phyloP scores from a whole-genome alignment of 805 yeast genomes.

The Candida tallmaniae region DNA sequence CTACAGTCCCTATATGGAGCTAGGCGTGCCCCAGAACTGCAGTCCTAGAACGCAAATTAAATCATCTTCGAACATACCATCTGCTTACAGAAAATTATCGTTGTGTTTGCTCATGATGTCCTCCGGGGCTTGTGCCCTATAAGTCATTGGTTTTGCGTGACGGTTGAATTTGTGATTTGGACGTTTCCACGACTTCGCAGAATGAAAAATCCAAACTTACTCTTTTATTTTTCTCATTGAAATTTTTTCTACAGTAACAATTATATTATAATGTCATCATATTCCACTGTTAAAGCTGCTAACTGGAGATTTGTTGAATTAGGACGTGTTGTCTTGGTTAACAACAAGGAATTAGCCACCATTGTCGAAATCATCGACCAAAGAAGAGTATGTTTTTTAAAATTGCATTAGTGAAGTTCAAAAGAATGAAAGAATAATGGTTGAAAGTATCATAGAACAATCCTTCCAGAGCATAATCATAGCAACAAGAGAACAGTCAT shows the following conservation, averaged over 20 bases:
- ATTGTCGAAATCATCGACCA: conserved; percentile 99
- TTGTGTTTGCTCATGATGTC: too few relatives aligned
- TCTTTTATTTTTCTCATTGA: conserved; percentile 4
- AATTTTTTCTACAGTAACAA: conserved; percentile 10
- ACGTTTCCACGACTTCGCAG: too few relatives aligned
- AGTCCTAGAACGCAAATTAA: conserved; percentile 47
- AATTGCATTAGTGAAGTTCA: too few relatives aligned
- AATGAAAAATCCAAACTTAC: conserved; percentile 1
- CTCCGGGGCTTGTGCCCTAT: too few relatives aligned
- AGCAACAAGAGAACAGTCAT: too few relatives aligned
- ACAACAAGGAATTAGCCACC: conserved; percentile 88
- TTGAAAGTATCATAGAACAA: too few relatives aligned
- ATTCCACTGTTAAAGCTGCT: conserved; percentile 82
- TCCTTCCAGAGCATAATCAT: too few relatives aligned
- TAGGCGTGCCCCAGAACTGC: conserved; percentile 40
- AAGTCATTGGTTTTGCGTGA: neutral
- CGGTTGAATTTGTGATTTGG: too few relatives aligned
- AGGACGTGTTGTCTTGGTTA: conserved; percentile 95
- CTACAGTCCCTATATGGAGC: conserved; percentile 33
- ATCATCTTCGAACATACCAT: too few relatives aligned
- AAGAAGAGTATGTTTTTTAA: conserved; percentile 81
- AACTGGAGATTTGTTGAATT: conserved; percentile 99
- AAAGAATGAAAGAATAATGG: too few relatives aligned
- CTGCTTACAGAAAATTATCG: too few relatives aligned
- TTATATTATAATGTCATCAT: conserved; percentile 21